Percentiles rank a stretch among this genome's conserved stretches.
Conservation (phyloP, 495 filamentous ascomycete species). For the Copromyces sp. region DNA sequence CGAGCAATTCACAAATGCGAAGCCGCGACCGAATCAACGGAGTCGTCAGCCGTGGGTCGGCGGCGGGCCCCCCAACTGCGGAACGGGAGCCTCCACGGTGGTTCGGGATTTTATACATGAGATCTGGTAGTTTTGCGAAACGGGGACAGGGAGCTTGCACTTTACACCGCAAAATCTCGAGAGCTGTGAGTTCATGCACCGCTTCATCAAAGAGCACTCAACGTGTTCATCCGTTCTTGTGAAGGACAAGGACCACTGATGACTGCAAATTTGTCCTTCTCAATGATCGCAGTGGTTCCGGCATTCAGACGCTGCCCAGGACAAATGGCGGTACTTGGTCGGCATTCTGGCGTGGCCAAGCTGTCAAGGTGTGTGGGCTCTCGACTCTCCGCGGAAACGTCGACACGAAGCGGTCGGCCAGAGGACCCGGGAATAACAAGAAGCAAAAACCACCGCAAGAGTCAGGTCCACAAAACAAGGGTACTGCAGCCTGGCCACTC, state of each 20-base stretch:
- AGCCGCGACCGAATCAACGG: neutral
- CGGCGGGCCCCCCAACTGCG: neutral
- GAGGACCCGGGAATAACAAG: constrained; percentile 6
- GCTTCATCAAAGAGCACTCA: neutral
- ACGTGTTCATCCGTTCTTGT: neutral
- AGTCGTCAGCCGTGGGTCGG: neutral
- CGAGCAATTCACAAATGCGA: neutral
- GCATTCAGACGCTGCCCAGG: neutral
- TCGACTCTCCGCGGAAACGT: constrained; percentile 2
- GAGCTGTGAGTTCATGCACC: neutral
- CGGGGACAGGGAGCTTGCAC: neutral
- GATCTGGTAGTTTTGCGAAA: neutral
- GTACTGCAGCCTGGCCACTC: constrained; percentile 3
- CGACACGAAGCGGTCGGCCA: neutral
- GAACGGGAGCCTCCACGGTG: constrained; percentile 1
- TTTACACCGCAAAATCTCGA: neutral
- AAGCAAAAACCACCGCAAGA: constrained; percentile 1
- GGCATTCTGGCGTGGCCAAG: neutral
- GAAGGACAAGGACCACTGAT: neutral
- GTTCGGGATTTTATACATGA: neutral
- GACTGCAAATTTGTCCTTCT: neutral
- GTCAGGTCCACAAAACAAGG: neutral
- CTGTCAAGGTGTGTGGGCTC: constrained; percentile 2
- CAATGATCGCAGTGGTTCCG: neutral
- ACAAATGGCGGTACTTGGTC: neutral